These are phyloP conservation scores for Mycena epipterygia DNA, from an alignment of 768 basidiomycete genomes.

Conservation along the genomic window DNA sequence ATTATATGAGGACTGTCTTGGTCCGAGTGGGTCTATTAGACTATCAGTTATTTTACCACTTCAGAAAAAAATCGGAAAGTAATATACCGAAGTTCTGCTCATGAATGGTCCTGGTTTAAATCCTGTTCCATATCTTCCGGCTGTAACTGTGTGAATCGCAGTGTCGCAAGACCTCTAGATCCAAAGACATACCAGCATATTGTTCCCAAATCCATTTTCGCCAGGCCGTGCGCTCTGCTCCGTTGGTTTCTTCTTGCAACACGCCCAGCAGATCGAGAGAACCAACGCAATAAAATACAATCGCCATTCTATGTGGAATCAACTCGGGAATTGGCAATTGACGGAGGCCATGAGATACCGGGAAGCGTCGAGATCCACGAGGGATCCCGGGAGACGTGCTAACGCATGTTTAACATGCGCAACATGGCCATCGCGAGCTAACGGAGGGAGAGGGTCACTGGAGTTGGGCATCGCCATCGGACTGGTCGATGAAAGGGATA, in stretches of 20 bases:
- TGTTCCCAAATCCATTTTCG: constrained; percentile 91
- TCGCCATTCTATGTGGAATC: constrained; percentile 70
- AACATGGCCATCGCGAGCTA: constrained; percentile 69
- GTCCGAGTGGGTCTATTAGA: constrained; percentile 53
- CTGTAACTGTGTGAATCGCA: constrained; percentile 47
- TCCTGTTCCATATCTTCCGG: constrained; percentile 71
- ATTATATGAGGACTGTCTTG: constrained; percentile 89
- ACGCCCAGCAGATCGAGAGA: constrained; percentile 81
- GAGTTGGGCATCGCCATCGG: constrained; percentile 6
- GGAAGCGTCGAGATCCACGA: constrained; percentile 79
- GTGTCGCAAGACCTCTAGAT: not conserved
- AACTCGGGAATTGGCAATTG: constrained; percentile 33
- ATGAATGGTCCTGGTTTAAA: constrained; percentile 85
- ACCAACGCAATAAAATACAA: constrained; percentile 92
- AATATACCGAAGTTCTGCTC: constrained; percentile 48
- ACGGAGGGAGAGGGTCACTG: constrained; percentile 23
- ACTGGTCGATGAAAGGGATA: not conserved
- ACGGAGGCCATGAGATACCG: constrained; percentile 58
- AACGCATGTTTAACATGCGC: constrained; percentile 78
- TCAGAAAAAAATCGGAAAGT: not conserved
- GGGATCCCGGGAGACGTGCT: constrained; percentile 77
- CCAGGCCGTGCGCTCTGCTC: constrained; percentile 72
- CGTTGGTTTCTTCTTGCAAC: constrained; percentile 59
- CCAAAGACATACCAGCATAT: constrained; percentile 67
- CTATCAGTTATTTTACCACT: not conserved